These are phyloP conservation scores for Persicaria tinctoria DNA, from an alignment of 148 eudicot species.

Conservation along the genomic window DNA sequence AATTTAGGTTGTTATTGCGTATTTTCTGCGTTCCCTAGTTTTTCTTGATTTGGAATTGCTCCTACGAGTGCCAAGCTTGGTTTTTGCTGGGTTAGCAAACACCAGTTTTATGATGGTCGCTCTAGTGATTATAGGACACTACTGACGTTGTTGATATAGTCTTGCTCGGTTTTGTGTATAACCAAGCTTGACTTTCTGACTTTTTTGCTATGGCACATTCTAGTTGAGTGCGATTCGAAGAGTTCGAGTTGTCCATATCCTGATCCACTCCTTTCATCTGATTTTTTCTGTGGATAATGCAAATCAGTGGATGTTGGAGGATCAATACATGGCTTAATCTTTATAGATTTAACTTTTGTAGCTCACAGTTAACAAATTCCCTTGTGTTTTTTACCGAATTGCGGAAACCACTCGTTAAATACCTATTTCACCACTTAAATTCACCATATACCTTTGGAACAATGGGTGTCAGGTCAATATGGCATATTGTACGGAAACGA, in stretches of 20 bases:
- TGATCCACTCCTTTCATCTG: background rate
- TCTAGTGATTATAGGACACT: background rate
- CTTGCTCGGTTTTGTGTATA: constrained; percentile 10
- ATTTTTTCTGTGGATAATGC: background rate
- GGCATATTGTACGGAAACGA: no score
- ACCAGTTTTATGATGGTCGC: background rate
- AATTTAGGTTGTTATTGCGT: background rate
- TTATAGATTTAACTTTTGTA: background rate
- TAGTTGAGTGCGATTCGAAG: background rate
- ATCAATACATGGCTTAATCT: background rate
- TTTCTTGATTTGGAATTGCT: background rate
- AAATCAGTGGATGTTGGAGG: background rate
- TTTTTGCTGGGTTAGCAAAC: constrained; percentile 4
- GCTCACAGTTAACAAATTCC: no score
- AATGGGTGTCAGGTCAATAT: no score
- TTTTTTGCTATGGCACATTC: background rate
- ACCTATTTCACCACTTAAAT: no score
- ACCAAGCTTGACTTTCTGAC: background rate
- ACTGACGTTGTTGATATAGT: background rate
- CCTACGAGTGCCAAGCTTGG: background rate
- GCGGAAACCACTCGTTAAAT: no score
- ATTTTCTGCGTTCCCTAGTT: background rate
- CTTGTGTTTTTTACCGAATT: no score
- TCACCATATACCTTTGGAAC: no score
- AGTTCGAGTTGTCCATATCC: background rate